A percentile compares a stretch with the other conserved stretches of the same genome.
Evolutionary conservation across 257 asterid species (phyloP).

Genomic region (Dorcoceras hygrometricum): DNA sequence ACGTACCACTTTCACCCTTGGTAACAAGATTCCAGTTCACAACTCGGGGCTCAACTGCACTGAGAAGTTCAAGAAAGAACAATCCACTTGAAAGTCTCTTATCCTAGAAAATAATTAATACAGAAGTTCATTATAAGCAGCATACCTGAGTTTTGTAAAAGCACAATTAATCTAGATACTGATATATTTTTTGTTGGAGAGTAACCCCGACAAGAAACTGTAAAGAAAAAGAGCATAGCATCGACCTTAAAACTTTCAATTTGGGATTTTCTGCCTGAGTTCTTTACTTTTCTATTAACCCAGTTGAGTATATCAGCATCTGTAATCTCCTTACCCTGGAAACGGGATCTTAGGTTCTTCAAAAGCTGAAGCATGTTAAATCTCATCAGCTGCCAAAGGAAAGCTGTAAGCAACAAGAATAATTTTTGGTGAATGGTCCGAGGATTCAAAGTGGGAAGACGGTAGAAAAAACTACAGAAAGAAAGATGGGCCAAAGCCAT

Average conservation of each 20-base stretch:
- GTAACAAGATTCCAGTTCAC: slow-evolving; percentile 97
- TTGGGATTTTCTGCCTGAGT: slow-evolving; percentile 62
- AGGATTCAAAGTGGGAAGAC: not conserved
- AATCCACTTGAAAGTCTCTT: slow-evolving; percentile 85
- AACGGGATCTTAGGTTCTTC: slow-evolving; percentile 83
- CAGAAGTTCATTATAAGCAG: slow-evolving; percentile 18
- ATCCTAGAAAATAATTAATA: slow-evolving; percentile 50
- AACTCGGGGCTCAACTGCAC: slow-evolving; percentile 94
- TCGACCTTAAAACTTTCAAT: slow-evolving; percentile 92
- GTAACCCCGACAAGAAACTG: not conserved
- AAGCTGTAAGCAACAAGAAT: slow-evolving; percentile 56
- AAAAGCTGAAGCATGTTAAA: slow-evolving; percentile 93
- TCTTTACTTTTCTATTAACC: slow-evolving; percentile 91
- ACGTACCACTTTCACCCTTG: slow-evolving; percentile 87
- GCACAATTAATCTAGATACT: not conserved
- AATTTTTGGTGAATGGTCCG: not conserved
- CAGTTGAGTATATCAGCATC: slow-evolving; percentile 85
- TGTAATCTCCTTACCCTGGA: slow-evolving; percentile 81
- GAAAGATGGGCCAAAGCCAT: not conserved
- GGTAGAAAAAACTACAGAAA: not conserved
- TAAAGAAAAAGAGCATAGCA: slow-evolving; percentile 18
- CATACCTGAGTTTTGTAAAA: not conserved
- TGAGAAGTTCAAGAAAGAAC: slow-evolving; percentile 89
- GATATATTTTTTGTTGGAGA: not conserved
- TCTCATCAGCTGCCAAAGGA: slow-evolving; percentile 98